These are phyloP conservation scores for Candida khao-thaluensis DNA, from an alignment of 805 yeast genomes.

Conservation along the genomic window DNA sequence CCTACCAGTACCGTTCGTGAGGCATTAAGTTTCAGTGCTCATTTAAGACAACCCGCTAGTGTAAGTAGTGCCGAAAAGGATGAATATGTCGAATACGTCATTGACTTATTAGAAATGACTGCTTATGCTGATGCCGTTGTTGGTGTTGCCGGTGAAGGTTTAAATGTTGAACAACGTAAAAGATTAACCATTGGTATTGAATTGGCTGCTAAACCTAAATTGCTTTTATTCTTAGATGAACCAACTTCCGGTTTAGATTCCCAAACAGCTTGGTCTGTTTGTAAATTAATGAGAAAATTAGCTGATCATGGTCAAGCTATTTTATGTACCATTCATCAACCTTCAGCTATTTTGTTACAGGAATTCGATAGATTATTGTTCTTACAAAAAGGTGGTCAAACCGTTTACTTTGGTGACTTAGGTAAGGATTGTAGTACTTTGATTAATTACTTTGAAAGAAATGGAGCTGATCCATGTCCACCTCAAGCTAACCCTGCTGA, in stretches of 20 bases:
- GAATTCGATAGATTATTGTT: conserved; percentile 74
- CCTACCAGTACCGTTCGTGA: conserved; percentile 73
- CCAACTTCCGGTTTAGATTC: conserved; percentile 47
- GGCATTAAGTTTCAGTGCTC: conserved; percentile 68
- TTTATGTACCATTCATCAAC: conserved; percentile 73
- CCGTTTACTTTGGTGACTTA: conserved; percentile 80
- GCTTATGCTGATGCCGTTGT: conserved; percentile 75
- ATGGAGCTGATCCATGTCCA: conserved; percentile 57
- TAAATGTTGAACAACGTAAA: conserved; percentile 43
- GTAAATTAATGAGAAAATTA: conserved; percentile 39
- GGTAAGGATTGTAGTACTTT: conserved; percentile 61
- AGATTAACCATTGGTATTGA: conserved; percentile 43
- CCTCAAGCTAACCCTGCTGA: conserved; percentile 49
- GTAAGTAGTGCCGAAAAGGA: conserved; percentile 58
- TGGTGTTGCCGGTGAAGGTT: conserved; percentile 70
- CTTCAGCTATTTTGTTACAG: conserved; percentile 74
- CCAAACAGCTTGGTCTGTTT: conserved; percentile 44
- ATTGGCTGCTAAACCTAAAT: conserved; percentile 39
- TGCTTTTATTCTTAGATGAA: conserved; percentile 40
- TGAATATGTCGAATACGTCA: conserved; percentile 67
- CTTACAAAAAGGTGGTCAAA: conserved; percentile 72
- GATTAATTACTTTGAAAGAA: conserved; percentile 63
- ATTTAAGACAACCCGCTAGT: conserved; percentile 63
- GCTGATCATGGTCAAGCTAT: conserved; percentile 43
- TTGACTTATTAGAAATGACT: conserved; percentile 65